Evolutionary conservation across 306 rosid genomes (phyloP).

Genomic region (Inga laurina): DNA sequence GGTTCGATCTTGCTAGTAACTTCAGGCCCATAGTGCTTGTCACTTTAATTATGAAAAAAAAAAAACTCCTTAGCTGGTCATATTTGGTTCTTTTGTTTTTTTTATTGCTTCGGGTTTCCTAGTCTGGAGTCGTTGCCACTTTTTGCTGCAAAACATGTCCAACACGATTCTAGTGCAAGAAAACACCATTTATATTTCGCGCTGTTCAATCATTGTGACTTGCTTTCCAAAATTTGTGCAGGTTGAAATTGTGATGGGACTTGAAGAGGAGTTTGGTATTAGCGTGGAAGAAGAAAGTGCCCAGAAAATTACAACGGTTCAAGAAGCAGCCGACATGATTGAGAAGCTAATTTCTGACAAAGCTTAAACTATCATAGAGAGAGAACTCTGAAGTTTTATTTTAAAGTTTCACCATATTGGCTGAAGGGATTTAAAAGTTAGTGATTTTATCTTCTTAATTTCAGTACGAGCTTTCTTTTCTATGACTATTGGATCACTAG

Average conservation of each 20-base stretch:
- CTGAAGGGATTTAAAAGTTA: background rate
- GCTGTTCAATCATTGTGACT: slow-evolving; percentile 4
- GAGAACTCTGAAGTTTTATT: slow-evolving; percentile 6
- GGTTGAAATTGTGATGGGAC: slow-evolving; percentile 99
- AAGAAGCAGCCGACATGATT: slow-evolving; percentile 85
- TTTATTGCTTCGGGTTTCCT: background rate
- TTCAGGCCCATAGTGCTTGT: too few species aligned
- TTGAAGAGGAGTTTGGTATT: slow-evolving; percentile 75
- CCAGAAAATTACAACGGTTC: slow-evolving; percentile 72
- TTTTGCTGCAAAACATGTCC: slow-evolving; percentile 12
- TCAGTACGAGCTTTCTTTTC: background rate
- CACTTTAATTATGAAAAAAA: too few species aligned
- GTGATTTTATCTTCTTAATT: background rate
- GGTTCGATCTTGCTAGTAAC: too few species aligned
- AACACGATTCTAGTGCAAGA: background rate
- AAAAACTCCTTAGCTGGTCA: background rate
- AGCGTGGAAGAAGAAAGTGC: slow-evolving; percentile 77
- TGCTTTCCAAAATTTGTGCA: slow-evolving; percentile 20
- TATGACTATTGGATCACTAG: background rate
- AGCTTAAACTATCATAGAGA: slow-evolving; percentile 38
- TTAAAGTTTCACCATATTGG: slow-evolving; percentile 1
- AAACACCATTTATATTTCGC: background rate
- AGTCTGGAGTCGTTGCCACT: slow-evolving; percentile 5
- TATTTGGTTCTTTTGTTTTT: background rate
- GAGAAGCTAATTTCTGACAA: slow-evolving; percentile 51